Evolutionary conservation across 2,329 filamentous ascomycete species (phyloP), one percentile per base, ranked within the genome.

Genomic region (Stagonosporopsis vannaccii): DNA sequence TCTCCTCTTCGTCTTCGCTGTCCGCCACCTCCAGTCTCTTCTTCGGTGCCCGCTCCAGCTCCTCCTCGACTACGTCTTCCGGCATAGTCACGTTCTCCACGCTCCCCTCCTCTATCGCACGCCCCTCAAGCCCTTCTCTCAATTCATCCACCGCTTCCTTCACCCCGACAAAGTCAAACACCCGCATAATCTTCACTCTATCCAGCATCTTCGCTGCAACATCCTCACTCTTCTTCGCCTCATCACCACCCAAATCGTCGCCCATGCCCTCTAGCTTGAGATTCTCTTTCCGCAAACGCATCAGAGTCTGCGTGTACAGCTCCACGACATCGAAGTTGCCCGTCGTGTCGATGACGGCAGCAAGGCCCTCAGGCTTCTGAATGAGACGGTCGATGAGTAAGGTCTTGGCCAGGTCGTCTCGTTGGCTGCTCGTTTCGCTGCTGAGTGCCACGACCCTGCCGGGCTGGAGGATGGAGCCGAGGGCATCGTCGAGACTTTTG

Each of bases 151-250:
- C 57, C 9, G 78, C 78, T 59, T 84, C 81, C 9, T 73, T 68
- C 23, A 83, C 60, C 0, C 82, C 82, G 8, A 77, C 73, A 35
- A 80, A 75, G 60, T 84, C 81, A 60, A 84, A 84, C 0, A 81
- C 78, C 4, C 81, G 75, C 75, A 81, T 81, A 25, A 84, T 79
- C 57, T 75, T 77, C 3, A 83, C 73, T 1, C 78, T 65, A 23
- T 80, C 79, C 0, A 84, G 72, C 4, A 77, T 11, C 19, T 30
- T n/a, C 33, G 20, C 42, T 32, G 22, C 17, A 19, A 30, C 19
- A 17, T 17, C 12, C 19, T 49, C 44, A 12, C 11, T 23, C 19
- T 12, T 15, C 30, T 35, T 7, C 12, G 9, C 25, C n/a, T 6
- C 19, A 30, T 12, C 40, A 17, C 12, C 33, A 4, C 2, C 42